Conservation (phyloP, 2,329 filamentous ascomycete species). For the Talaromyces sp. region DNA sequence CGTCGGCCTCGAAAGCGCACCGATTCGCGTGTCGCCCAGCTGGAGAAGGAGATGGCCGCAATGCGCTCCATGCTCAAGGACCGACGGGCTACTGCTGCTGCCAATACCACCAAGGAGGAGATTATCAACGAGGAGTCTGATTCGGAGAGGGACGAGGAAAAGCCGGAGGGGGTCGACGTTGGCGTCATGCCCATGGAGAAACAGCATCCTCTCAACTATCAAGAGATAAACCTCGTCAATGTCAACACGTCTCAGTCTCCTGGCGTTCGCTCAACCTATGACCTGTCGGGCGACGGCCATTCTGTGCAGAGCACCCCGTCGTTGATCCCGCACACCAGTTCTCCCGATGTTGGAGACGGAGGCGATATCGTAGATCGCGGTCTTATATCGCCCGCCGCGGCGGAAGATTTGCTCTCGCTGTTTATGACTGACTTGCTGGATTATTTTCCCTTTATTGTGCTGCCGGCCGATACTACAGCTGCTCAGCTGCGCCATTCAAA, state of each 20-base stretch:
- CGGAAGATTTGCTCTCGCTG: conserved; percentile 25
- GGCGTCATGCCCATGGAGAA: conserved; percentile 17
- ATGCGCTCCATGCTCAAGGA: conserved; percentile 32
- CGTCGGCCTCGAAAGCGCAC: conserved; percentile 32
- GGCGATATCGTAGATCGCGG: conserved; percentile 28
- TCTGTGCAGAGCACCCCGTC: conserved; percentile 15
- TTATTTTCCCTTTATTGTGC: conserved; percentile 26
- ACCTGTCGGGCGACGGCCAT: conserved; percentile 16
- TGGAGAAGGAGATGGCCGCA: conserved; percentile 33
- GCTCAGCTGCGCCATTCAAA: conserved; percentile 35
- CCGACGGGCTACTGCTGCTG: conserved; percentile 19
- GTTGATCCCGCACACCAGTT: conserved; percentile 16
- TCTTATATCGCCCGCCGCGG: conserved; percentile 25
- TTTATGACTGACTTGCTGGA: conserved; percentile 25
- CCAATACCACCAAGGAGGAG: conserved; percentile 22
- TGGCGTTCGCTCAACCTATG: conserved; percentile 15
- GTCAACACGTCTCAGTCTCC: conserved; percentile 17
- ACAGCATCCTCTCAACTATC: conserved; percentile 18
- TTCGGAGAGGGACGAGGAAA: conserved; percentile 20
- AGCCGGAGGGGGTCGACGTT: conserved; percentile 17
- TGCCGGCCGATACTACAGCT: conserved; percentile 24
- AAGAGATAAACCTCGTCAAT: conserved; percentile 5
- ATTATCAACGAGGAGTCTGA: conserved; percentile 22
- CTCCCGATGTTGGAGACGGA: conserved; percentile 13
- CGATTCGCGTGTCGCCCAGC: conserved; percentile 30